Evolutionary conservation across 306 rosid genomes (phyloP).

Genomic region (Quercus suber): DNA sequence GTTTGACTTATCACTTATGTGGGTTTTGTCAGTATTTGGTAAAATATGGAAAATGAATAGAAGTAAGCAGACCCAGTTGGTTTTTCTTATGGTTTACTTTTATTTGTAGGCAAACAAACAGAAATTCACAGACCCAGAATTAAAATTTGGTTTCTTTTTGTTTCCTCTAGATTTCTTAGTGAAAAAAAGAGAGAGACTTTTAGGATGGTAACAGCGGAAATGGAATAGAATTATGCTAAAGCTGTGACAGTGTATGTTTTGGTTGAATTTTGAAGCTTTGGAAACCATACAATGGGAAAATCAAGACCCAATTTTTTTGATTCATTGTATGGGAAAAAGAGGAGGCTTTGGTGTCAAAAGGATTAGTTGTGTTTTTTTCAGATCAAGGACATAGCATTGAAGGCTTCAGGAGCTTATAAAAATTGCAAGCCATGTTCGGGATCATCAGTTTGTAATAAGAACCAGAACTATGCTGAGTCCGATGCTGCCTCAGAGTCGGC

Average conservation of each 20-base stretch:
- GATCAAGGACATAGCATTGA: conserved; percentile 98
- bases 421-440: conserved; percentile 93
- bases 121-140: background rate
- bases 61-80: background rate
- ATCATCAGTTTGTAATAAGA: conserved; percentile 49
- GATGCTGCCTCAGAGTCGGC: conserved; percentile 79
- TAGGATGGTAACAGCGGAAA: background rate
- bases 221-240: background rate
- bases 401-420: conserved; percentile 92
- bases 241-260: background rate
- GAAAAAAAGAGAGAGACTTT: background rate
- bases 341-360: conserved; percentile 15
- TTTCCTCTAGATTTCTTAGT: background rate
- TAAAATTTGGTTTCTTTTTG: background rate
- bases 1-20: background rate
- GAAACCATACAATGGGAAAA: background rate
- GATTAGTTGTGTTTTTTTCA: conserved; percentile 22
- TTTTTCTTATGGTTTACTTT: background rate
- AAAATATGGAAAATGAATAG: background rate
- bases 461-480: conserved; percentile 59
- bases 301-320: background rate
- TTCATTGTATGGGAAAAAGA: background rate
- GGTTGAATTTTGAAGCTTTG: background rate
- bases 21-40: conserved; percentile 5
- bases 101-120: background rate